Evolutionary conservation across 2,329 filamentous ascomycete species (phyloP).

Genomic region (Alternaria ventricosa): DNA sequence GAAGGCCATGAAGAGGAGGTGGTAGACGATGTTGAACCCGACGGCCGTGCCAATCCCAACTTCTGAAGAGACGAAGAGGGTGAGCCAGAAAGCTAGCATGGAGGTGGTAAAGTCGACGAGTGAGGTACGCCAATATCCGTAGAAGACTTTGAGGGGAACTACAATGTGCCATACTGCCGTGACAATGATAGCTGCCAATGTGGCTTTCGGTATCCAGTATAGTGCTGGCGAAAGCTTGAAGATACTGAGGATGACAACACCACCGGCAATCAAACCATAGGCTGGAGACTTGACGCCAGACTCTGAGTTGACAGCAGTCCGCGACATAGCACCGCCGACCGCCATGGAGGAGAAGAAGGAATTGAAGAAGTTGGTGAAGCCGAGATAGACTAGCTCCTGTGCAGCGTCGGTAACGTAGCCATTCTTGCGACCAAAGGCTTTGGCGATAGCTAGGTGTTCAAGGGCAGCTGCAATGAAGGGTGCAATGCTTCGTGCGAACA

Average conservation of each 20-base stretch:
- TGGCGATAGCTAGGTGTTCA: conserved; percentile 70
- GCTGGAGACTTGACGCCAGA: conserved; percentile 68
- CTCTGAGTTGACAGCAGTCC: conserved; percentile 71
- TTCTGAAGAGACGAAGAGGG: conserved; percentile 66
- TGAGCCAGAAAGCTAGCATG: conserved; percentile 70
- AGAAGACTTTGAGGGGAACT: conserved; percentile 64
- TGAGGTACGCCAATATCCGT: conserved; percentile 69
- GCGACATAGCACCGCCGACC: conserved; percentile 71
- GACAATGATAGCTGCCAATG: conserved; percentile 70
- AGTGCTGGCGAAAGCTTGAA: conserved; percentile 67
- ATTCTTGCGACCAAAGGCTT: conserved; percentile 67
- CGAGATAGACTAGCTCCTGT: conserved; percentile 70
- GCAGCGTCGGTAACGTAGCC: conserved; percentile 69
- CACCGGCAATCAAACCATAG: conserved; percentile 66
- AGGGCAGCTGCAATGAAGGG: conserved; percentile 67
- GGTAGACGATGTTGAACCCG: conserved; percentile 58
- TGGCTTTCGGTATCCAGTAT: conserved; percentile 73
- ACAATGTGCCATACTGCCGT: conserved; percentile 69
- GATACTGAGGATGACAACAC: conserved; percentile 66
- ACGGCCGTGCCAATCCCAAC: conserved; percentile 66
- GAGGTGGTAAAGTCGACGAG: conserved; percentile 69
- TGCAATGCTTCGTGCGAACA: conserved; percentile 63
- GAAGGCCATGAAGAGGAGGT: conserved; percentile 66
- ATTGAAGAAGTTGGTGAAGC: conserved; percentile 68
- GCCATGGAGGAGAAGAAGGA: conserved; percentile 70